Percentiles rank a stretch among this genome's conserved stretches.
These are phyloP conservation scores for Narthecium ossifragum DNA, from an alignment of 106 monocot genomes.

Conservation along the genomic window DNA sequence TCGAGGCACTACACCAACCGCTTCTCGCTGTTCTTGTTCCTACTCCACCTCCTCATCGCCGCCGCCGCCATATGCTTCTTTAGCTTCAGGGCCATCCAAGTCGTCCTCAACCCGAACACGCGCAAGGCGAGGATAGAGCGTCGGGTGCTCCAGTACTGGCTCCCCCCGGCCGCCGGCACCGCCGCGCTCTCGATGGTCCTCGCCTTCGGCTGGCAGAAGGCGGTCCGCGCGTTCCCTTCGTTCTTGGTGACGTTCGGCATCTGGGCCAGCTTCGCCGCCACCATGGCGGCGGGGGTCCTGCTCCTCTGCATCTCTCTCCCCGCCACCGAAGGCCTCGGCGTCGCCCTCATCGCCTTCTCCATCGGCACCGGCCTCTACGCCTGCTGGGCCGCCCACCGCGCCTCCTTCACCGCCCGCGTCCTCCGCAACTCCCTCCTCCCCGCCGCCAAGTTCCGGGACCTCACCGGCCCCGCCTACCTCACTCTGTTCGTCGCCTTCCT, in stretches of 20 bases:
- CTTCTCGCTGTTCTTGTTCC: slow-evolving; percentile 61
- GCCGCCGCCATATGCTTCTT: slow-evolving; percentile 48
- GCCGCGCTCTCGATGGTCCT: slow-evolving; percentile 59
- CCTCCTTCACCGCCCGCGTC: slow-evolving; percentile 59
- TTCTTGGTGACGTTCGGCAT: slow-evolving; percentile 60
- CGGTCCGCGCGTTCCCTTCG: slow-evolving; percentile 50
- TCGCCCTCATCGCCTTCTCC: slow-evolving; percentile 61
- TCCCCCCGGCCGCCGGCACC: slow-evolving; percentile 68
- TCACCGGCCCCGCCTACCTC: slow-evolving; percentile 74
- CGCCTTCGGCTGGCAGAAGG: slow-evolving; percentile 83
- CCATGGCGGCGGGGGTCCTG: slow-evolving; percentile 74
- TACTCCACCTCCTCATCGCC: slow-evolving; percentile 48
- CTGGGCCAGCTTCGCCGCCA: slow-evolving; percentile 63
- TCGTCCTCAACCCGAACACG: slow-evolving; percentile 15
- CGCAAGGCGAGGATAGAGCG: slow-evolving; percentile 20
- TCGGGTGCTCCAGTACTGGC: slow-evolving; percentile 60
- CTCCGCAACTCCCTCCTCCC: slow-evolving; percentile 51
- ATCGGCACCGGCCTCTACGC: slow-evolving; percentile 72
- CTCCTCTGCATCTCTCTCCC: slow-evolving; percentile 83
- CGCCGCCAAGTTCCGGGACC: slow-evolving; percentile 44
- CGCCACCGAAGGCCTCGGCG: slow-evolving; percentile 43
- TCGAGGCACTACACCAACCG: slow-evolving; percentile 73
- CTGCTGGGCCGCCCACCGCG: slow-evolving; percentile 71
- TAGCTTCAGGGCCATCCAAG: slow-evolving; percentile 55
- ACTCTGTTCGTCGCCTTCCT: slow-evolving; percentile 66